Base-by-base conservation (phyloP, 2,329 filamentous ascomycete species). In the Alternaria gansuensis region DNA sequence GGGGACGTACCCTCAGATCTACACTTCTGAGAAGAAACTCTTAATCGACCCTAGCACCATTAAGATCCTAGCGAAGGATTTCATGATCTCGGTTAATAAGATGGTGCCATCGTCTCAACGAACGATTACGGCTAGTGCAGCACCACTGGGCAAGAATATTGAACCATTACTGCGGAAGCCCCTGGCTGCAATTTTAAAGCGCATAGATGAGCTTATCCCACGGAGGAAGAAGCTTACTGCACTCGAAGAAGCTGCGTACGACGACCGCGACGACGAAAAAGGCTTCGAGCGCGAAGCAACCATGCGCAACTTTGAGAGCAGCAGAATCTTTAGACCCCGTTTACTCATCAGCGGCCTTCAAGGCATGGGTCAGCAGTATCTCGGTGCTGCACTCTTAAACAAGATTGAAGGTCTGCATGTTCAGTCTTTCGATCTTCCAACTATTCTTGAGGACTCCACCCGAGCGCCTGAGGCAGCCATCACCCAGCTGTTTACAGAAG, bases 51-150 rank as follows among this genome's bases (percentile, higher is more conserved):
- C 93, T 0, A 85, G 86, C 60, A 91, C 88, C 69, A 97, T 99
- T 72, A 88, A 88, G 57, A 88, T 99, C 36, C 89, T 91, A 41
- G 92, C 95, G 4, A 95, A 95, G 55, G 95, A 99, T 77, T 99
- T 99, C 71, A 97, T 97, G 90, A 85, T 97, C 13, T 96, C 94
- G 0, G 89, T 97, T 74, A 96, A 97, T 81, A 96, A 96, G 78
- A 92, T 99, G 79, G 87, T 97, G 10, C 95, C 95, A 6, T 98
- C 95, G 0, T 98, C 95, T 0, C 92, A 98, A 76, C 85, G 95
- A 62, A 94, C 94, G 45, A 89, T 92, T 0, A 90, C 92, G 3
- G 94, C 93, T 11, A 91, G 90, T 11, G 93, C 94, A 51, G 86
- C 90, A 13, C 90, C 94, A 0, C 81, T 99, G 17, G 91, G 92